Evolutionary conservation across 495 filamentous ascomycete genomes (phyloP).

Genomic region (Neurospora sp.): DNA sequence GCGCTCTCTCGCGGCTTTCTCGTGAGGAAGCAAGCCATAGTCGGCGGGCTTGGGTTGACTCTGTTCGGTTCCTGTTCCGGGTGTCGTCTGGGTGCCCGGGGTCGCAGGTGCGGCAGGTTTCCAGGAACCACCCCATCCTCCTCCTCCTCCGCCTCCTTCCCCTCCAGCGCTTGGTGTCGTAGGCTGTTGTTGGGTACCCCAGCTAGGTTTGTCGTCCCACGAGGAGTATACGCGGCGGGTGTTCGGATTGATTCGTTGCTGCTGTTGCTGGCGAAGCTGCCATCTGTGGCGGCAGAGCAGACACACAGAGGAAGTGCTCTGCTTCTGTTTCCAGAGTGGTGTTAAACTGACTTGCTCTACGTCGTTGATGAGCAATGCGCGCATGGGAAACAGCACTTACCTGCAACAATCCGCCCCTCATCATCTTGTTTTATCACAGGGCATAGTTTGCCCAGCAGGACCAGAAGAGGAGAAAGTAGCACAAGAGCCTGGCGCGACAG

Average conservation of each 20-base stretch:
- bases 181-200: not conserved
- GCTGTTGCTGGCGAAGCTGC: not conserved
- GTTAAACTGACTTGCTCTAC: not conserved
- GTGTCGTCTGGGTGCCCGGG: not conserved
- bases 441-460: constrained; percentile 15
- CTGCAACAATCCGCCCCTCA: constrained; percentile 26
- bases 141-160: not conserved
- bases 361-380: not conserved
- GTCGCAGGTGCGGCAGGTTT: not conserved
- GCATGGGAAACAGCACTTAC: constrained; percentile 6
- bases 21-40: constrained; percentile 13
- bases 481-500: not conserved
- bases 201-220: not conserved
- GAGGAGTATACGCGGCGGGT: not conserved
- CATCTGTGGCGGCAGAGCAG: constrained; percentile 16
- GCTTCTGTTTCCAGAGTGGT: constrained; percentile 15
- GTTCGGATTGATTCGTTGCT: not conserved
- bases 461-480: not conserved
- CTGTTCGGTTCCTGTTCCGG: not conserved
- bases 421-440: constrained; percentile 15
- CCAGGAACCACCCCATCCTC: not conserved
- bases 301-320: constrained; percentile 16
- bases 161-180: not conserved
- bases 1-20: constrained; percentile 9
- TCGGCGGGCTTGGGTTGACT: not conserved